phyloP scores from a whole-genome alignment of 805 yeast genomes.

The Saccharomyces jurei region DNA sequence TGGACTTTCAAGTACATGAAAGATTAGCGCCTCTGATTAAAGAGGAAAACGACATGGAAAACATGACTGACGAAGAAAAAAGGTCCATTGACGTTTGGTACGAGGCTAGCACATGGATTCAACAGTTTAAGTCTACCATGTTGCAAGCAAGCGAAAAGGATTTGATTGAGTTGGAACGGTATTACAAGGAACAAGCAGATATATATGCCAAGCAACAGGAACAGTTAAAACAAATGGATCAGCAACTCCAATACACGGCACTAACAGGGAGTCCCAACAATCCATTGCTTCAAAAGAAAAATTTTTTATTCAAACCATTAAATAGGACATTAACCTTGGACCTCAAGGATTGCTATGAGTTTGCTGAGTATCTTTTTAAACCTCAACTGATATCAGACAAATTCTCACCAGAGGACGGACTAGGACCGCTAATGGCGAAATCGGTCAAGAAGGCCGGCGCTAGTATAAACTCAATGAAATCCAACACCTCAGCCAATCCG shows the following conservation, averaged over 20 bases:
- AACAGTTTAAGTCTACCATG: conserved; percentile 26
- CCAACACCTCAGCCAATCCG: conserved; percentile 4
- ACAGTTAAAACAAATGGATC: conserved; percentile 11
- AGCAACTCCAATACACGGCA: conserved; percentile 1
- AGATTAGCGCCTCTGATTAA: conserved; percentile 30
- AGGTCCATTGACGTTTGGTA: conserved; percentile 19
- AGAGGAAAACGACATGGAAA: conserved; percentile 1
- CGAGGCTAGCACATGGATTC: conserved; percentile 25
- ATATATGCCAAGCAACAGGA: conserved; percentile 15
- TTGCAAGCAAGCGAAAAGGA: conserved; percentile 25
- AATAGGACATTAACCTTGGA: conserved; percentile 19
- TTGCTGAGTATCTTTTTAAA: conserved; percentile 25
- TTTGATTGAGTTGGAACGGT: conserved; percentile 18
- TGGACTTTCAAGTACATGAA: conserved; percentile 54
- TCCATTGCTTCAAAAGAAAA: conserved; percentile 16
- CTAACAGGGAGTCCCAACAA: conserved; percentile 5
- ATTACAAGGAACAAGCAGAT: conserved; percentile 19
- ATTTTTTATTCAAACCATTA: conserved; percentile 13
- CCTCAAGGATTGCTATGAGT: conserved; percentile 18
- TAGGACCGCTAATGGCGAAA: conserved; percentile 22
- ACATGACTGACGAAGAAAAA: background rate
- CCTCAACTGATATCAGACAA: conserved; percentile 16
- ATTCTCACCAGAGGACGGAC: conserved; percentile 18
- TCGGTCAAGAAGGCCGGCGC: conserved; percentile 25
- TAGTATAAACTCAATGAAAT: conserved; percentile 12